A percentile compares a stretch with the other conserved stretches of the same genome.
phyloP scores from a whole-genome alignment of 148 eudicot species.

The Camellia sinensis region DNA sequence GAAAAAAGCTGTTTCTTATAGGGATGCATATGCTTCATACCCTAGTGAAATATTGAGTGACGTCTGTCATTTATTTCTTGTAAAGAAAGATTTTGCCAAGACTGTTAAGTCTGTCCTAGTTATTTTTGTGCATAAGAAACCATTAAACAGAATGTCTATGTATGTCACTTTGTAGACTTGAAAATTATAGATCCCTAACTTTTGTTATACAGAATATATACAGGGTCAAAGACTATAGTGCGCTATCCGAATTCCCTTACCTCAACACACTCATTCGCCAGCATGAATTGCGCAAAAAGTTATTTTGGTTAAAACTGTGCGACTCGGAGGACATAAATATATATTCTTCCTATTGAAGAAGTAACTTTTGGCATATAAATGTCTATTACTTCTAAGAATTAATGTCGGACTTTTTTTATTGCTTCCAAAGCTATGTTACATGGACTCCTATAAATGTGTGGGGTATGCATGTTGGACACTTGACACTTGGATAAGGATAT shows the following conservation, averaged over 20 bases:
- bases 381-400: neutral
- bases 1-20: conserved; percentile 84
- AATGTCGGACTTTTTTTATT: neutral
- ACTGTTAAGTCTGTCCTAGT: neutral
- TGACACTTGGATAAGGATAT: no score
- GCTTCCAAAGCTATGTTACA: neutral
- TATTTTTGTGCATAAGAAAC: neutral
- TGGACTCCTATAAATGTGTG: no score
- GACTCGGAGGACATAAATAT: no score
- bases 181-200: neutral
- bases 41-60: conserved; percentile 54
- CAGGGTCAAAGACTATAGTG: neutral
- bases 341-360: no score
- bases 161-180: neutral
- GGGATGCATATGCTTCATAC: conserved; percentile 75
- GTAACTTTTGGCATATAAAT: no score
- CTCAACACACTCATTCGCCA: no score
- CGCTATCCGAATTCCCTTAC: no score
- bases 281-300: no score
- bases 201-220: neutral
- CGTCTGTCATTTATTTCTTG: conserved; percentile 32
- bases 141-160: neutral
- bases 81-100: conserved; percentile 3
- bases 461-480: no score
- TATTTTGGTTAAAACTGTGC: no score